Percentiles rank a stretch among this genome's conserved stretches.
phyloP scores from a whole-genome alignment of 228 moss, liverwort and hornwort species.

The Sphagnum magellanicum region DNA sequence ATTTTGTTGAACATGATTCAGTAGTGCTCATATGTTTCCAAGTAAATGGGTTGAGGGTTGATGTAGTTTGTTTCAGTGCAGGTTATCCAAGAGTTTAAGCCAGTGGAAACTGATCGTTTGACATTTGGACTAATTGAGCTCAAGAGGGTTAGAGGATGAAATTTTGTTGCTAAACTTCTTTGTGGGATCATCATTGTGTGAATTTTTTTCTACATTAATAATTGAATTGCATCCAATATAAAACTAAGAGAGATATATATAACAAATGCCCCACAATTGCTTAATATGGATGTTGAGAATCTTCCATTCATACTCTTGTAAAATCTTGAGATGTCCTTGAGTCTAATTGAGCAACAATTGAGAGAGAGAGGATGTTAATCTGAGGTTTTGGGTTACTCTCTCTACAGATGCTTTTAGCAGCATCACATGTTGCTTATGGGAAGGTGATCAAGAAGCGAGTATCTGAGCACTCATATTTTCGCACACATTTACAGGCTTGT shows the following conservation, averaged over 20 bases:
- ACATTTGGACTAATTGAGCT: slow-evolving; percentile 43
- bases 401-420: slow-evolving; percentile 28
- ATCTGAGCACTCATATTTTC: slow-evolving; percentile 38
- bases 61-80: neutral
- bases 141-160: slow-evolving; percentile 15
- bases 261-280: too few relatives aligned
- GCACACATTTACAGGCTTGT: slow-evolving; percentile 20
- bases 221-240: neutral
- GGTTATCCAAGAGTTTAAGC: slow-evolving; percentile 22
- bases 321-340: neutral
- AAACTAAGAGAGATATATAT: neutral
- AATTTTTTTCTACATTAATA: too few relatives aligned
- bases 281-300: too few relatives aligned
- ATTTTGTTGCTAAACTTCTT: too few relatives aligned
- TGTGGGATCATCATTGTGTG: too few relatives aligned
- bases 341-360: neutral
- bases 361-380: neutral
- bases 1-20: too few relatives aligned
- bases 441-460: slow-evolving; percentile 27
- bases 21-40: too few relatives aligned
- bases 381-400: neutral
- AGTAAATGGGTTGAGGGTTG: too few relatives aligned
- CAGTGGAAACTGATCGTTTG: slow-evolving; percentile 29
- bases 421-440: slow-evolving; percentile 23
- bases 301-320: neutral